Evolutionary conservation across 768 basidiomycete species (phyloP).

Genomic region (Hemileccinum rubropunctum): DNA sequence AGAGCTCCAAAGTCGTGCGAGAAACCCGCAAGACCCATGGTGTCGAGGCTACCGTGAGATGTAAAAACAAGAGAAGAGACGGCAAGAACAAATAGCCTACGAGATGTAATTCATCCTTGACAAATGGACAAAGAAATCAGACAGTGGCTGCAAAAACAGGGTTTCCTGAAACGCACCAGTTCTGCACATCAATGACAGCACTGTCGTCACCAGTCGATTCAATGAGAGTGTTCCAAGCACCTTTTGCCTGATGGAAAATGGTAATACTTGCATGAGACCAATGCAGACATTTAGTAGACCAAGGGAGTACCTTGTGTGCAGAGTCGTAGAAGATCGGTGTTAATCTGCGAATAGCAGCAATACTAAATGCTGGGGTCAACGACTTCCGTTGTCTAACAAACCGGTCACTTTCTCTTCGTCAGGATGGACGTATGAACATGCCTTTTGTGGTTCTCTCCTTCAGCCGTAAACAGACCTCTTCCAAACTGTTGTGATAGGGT

Average conservation of each 20-base stretch:
- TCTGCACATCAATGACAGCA: conserved; percentile 37
- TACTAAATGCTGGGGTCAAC: conserved; percentile 25
- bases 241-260: conserved; percentile 23
- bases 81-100: conserved; percentile 11
- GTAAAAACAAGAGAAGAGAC: not conserved
- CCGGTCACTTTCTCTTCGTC: not conserved
- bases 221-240: conserved; percentile 29
- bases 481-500: conserved; percentile 16
- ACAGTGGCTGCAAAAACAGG: not conserved
- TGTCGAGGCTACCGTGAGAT: conserved; percentile 42
- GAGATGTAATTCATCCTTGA: conserved; percentile 35
- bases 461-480: conserved; percentile 27
- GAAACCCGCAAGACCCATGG: conserved; percentile 60
- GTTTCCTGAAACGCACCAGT: conserved; percentile 21
- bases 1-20: conserved; percentile 57
- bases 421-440: not conserved
- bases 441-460: conserved; percentile 47
- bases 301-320: conserved; percentile 22
- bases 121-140: not conserved
- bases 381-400: conserved; percentile 24
- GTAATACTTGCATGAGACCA: not conserved
- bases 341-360: conserved; percentile 22
- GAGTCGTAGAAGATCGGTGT: conserved; percentile 25
- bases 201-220: conserved; percentile 17
- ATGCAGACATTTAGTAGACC: not conserved